A percentile compares a stretch with the other conserved stretches of the same genome.
Evolutionary conservation across 495 filamentous ascomycete genomes (phyloP).

Genomic region (Pyronema omphalodes): DNA sequence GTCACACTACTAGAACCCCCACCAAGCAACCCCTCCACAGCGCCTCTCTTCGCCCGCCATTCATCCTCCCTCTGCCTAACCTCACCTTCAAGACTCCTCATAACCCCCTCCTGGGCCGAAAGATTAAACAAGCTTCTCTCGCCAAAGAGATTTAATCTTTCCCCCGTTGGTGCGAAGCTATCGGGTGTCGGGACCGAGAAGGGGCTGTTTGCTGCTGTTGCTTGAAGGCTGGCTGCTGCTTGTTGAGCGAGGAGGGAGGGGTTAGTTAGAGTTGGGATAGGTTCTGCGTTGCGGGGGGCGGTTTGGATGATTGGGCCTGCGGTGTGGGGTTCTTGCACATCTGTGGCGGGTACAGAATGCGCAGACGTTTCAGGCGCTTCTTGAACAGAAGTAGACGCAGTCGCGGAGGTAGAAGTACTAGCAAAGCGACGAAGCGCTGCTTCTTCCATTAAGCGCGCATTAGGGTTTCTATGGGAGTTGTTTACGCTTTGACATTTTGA

Average conservation of each 20-base stretch:
- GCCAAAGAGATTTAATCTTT: constrained; percentile 14
- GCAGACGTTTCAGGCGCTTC: constrained; percentile 3
- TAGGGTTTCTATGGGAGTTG: too few species aligned
- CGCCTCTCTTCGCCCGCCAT: constrained; percentile 6
- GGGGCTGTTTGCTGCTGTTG: neutral
- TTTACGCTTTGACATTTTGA: too few species aligned
- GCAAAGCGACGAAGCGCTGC: neutral
- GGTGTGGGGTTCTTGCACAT: constrained; percentile 12
- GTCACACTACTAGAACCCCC: too few species aligned
- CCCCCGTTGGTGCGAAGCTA: constrained; percentile 8
- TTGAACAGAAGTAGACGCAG: constrained; percentile 6
- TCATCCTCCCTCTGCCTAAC: constrained; percentile 10
- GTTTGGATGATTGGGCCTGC: constrained; percentile 10
- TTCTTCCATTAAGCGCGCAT: too few species aligned
- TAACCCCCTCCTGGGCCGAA: constrained; percentile 10
- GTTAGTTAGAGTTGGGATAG: neutral
- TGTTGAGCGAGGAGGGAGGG: neutral
- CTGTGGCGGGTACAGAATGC: constrained; percentile 6
- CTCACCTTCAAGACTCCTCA: constrained; percentile 11
- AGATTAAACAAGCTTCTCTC: constrained; percentile 14
- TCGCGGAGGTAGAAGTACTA: neutral
- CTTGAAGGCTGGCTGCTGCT: neutral
- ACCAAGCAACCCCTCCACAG: constrained; percentile 14
- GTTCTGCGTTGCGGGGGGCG: constrained; percentile 10
- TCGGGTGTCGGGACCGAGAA: constrained; percentile 3